These are phyloP conservation scores for Hysterangium stoloniferum DNA, from an alignment of 768 basidiomycete species.

Conservation along the genomic window DNA sequence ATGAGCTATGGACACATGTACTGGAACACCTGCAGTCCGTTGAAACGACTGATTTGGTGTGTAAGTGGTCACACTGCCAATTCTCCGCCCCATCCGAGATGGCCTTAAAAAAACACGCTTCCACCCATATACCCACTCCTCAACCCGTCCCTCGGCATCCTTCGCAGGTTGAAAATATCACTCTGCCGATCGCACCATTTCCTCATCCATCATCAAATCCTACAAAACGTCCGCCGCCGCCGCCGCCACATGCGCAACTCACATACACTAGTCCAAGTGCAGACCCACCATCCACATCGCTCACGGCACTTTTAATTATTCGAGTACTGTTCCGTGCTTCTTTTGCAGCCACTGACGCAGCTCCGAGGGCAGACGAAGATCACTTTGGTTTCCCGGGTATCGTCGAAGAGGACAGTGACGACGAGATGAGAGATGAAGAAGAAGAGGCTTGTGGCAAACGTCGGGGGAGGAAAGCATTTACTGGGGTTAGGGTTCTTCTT, in stretches of 20 bases:
- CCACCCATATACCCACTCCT: conserved; percentile 66
- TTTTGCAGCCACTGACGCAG: conserved; percentile 60
- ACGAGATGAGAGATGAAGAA: conserved; percentile 27
- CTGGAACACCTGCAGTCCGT: conserved; percentile 45
- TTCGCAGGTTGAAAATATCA: conserved; percentile 67
- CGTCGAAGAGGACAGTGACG: conserved; percentile 71
- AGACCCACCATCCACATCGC: conserved; percentile 65
- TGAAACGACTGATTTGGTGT: conserved; percentile 24
- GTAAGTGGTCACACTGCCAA: conserved; percentile 68
- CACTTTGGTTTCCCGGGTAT: conserved; percentile 88
- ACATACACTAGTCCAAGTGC: conserved; percentile 48
- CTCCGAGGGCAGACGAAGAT: conserved; percentile 69
- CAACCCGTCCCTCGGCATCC: conserved; percentile 52
- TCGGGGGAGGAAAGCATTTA: conserved; percentile 65
- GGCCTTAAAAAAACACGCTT: conserved; percentile 55
- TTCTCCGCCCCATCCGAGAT: conserved; percentile 38
- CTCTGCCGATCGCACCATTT: conserved; percentile 47
- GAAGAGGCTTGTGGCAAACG: conserved; percentile 60
- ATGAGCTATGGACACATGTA: conserved; percentile 70
- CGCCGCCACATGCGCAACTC: conserved; percentile 55
- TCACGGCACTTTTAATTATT: conserved; percentile 75
- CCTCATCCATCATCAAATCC: conserved; percentile 54
- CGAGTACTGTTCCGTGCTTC: conserved; percentile 78
- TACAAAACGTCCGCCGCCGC: conserved; percentile 62
- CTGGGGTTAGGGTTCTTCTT: conserved; percentile 48